phyloP scores from a whole-genome alignment of 441 rosid genomes.

The Lepidium campestre region DNA sequence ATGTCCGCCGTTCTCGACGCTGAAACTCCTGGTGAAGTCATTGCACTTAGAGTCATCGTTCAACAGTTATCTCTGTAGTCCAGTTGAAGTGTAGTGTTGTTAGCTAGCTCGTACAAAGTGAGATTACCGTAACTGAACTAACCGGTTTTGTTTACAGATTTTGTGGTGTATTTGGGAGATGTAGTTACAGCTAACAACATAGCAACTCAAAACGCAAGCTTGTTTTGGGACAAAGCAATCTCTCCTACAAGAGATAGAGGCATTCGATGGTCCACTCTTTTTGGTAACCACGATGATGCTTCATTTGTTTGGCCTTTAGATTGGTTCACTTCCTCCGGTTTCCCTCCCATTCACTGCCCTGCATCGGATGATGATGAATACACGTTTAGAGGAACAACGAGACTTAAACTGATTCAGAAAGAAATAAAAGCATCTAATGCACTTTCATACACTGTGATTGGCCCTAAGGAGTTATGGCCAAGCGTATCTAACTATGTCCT shows the following conservation, averaged over 20 bases:
- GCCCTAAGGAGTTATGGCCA: slow-evolving; percentile 75
- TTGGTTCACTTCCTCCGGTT: slow-evolving; percentile 71
- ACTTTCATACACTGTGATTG: slow-evolving; percentile 45
- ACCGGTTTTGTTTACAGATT: slow-evolving; percentile 37
- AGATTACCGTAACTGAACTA: slow-evolving; percentile 4
- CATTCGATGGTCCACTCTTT: slow-evolving; percentile 69
- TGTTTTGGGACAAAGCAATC: slow-evolving; percentile 71
- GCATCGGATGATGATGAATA: slow-evolving; percentile 33
- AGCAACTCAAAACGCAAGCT: slow-evolving; percentile 57
- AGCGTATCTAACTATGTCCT: slow-evolving; percentile 72
- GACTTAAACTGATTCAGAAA: slow-evolving; percentile 50
- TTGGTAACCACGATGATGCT: slow-evolving; percentile 89
- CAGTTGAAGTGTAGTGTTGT: background rate
- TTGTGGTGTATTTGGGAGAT: slow-evolving; percentile 84
- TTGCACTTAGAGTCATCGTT: background rate
- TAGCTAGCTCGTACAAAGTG: background rate
- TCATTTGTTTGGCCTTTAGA: slow-evolving; percentile 70
- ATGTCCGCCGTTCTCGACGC: slow-evolving; percentile 60
- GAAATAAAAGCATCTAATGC: slow-evolving; percentile 32
- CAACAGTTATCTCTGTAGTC: background rate
- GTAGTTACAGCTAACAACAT: slow-evolving; percentile 79
- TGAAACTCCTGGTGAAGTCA: slow-evolving; percentile 50
- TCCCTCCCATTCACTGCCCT: slow-evolving; percentile 58
- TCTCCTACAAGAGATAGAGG: slow-evolving; percentile 62
- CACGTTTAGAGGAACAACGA: slow-evolving; percentile 49